Percentiles rank a stretch among this genome's conserved stretches.
phyloP scores from a whole-genome alignment of 768 basidiomycete species.

The Pulveroboletus ravenelii region DNA sequence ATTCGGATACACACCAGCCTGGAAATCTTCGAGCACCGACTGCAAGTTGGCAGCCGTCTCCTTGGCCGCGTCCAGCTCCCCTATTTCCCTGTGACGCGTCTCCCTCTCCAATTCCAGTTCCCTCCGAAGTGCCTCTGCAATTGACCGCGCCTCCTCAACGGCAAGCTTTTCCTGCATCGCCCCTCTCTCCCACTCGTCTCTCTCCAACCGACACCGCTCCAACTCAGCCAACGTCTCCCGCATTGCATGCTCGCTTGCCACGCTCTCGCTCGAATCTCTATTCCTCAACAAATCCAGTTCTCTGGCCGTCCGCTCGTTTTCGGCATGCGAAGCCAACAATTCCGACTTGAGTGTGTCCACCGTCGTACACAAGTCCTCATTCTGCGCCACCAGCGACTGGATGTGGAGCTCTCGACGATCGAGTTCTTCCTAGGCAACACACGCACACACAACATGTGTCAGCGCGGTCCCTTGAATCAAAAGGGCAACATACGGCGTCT shows the following conservation, averaged over 20 bases:
- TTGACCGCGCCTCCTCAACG: slow-evolving; percentile 65
- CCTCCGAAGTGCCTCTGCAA: slow-evolving; percentile 50
- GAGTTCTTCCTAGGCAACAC: slow-evolving; percentile 81
- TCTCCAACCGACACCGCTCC: slow-evolving; percentile 79
- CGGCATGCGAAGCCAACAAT: slow-evolving; percentile 68
- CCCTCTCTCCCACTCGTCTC: slow-evolving; percentile 65
- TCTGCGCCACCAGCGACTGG: slow-evolving; percentile 71
- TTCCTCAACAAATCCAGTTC: slow-evolving; percentile 69
- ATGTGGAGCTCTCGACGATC: slow-evolving; percentile 86
- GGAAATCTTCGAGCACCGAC: slow-evolving; percentile 93
- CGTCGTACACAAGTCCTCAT: slow-evolving; percentile 65
- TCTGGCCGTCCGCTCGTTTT: slow-evolving; percentile 61
- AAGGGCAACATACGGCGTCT: slow-evolving; percentile 72
- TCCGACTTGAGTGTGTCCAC: slow-evolving; percentile 80
- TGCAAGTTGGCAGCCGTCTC: slow-evolving; percentile 83
- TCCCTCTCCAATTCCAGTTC: slow-evolving; percentile 67
- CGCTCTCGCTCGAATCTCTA: slow-evolving; percentile 62
- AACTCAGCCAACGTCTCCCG: slow-evolving; percentile 81
- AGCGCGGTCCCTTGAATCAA: background rate
- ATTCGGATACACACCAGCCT: slow-evolving; percentile 54
- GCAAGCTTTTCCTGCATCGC: slow-evolving; percentile 62
- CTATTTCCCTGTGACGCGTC: slow-evolving; percentile 49
- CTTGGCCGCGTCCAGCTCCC: slow-evolving; percentile 59
- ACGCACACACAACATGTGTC: background rate
- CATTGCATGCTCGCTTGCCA: slow-evolving; percentile 72